Evolutionary conservation across 345 rosid genomes (phyloP).

Genomic region (Cardiospermum halicacabum): DNA sequence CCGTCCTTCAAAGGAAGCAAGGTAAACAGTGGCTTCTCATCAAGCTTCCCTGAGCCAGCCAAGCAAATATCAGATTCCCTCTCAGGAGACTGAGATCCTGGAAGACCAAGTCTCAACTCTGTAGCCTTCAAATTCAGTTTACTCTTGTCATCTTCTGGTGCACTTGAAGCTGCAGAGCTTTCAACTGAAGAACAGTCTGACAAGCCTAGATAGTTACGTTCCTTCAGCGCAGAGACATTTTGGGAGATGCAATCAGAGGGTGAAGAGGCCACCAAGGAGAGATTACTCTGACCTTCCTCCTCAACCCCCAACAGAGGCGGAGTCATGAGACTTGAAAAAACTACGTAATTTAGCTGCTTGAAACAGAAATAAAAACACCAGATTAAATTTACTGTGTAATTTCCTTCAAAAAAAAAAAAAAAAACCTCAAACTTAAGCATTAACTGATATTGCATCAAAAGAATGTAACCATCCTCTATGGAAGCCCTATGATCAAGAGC

Average conservation of each 20-base stretch:
- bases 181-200: constrained; percentile 81
- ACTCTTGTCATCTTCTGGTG: constrained; percentile 38
- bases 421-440: neutral
- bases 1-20: constrained; percentile 58
- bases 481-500: neutral
- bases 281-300: constrained; percentile 49
- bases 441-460: neutral
- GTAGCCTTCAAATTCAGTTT: constrained; percentile 77
- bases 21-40: constrained; percentile 76
- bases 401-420: neutral
- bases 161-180: constrained; percentile 53
- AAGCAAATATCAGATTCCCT: constrained; percentile 48
- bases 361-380: neutral
- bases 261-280: constrained; percentile 32
- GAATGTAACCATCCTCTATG: neutral
- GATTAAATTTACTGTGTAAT: constrained; percentile 1
- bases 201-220: constrained; percentile 66
- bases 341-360: constrained; percentile 18
- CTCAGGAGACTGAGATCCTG: constrained; percentile 67
- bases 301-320: constrained; percentile 49
- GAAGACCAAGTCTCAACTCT: constrained; percentile 84
- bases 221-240: constrained; percentile 47
- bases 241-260: constrained; percentile 41
- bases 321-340: constrained; percentile 57
- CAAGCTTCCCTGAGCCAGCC: constrained; percentile 42